These are phyloP conservation scores for Talaromyces stipitatus DNA, from an alignment of 495 filamentous ascomycete species.

Conservation along the genomic window DNA sequence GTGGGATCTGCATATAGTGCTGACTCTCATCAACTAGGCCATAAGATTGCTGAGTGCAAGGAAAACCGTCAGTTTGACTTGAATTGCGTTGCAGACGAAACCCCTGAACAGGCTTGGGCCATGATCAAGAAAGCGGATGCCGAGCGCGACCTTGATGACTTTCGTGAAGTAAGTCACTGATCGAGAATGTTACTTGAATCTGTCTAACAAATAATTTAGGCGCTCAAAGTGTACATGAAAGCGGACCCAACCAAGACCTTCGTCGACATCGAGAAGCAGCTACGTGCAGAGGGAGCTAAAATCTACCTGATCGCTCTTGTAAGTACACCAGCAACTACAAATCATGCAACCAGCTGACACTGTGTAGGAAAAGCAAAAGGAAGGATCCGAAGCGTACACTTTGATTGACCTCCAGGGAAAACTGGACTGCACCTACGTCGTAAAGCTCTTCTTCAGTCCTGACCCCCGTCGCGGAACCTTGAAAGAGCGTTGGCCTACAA, in stretches of 20 bases:
- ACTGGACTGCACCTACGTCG: slow-evolving; percentile 62
- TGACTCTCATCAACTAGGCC: slow-evolving; percentile 41
- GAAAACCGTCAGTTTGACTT: slow-evolving; percentile 62
- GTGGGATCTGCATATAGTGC: not conserved
- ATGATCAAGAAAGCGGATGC: slow-evolving; percentile 53
- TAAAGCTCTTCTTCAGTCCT: slow-evolving; percentile 57
- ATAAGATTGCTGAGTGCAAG: slow-evolving; percentile 57
- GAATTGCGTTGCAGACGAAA: slow-evolving; percentile 46
- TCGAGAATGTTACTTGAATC: not conserved
- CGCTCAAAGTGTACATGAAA: slow-evolving; percentile 66
- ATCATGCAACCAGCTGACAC: not conserved
- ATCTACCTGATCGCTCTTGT: slow-evolving; percentile 71
- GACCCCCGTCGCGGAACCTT: slow-evolving; percentile 58
- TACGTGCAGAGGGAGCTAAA: slow-evolving; percentile 55
- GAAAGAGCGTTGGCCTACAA: slow-evolving; percentile 55
- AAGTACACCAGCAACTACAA: not conserved
- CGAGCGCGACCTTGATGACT: slow-evolving; percentile 62
- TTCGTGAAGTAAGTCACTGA: slow-evolving; percentile 50
- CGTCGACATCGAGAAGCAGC: slow-evolving; percentile 61
- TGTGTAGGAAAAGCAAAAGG: slow-evolving; percentile 39
- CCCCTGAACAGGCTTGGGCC: slow-evolving; percentile 63
- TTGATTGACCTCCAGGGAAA: slow-evolving; percentile 82
- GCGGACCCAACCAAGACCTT: slow-evolving; percentile 59
- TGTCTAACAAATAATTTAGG: slow-evolving; percentile 28
- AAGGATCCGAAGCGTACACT: slow-evolving; percentile 52